Conservation (phyloP, 2,329 filamentous ascomycete genomes). For the Calonectria fujianensis region DNA sequence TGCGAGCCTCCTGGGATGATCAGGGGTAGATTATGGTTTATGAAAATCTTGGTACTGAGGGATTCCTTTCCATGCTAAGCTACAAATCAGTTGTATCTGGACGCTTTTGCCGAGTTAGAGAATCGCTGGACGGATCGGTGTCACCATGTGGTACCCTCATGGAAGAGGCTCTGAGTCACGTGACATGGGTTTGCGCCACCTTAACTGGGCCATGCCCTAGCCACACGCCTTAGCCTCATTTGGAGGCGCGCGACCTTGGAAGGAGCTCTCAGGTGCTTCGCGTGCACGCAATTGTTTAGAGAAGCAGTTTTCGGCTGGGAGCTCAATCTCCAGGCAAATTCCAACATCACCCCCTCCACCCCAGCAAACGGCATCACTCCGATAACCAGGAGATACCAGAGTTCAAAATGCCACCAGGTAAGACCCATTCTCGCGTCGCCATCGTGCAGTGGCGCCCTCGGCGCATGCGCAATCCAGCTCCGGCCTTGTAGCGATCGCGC, state of each 20-base stretch:
- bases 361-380: neutral
- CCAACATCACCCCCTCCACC: neutral
- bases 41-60: neutral
- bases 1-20: neutral
- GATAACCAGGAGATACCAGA: neutral
- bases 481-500: conserved; percentile 38
- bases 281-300: conserved; percentile 20
- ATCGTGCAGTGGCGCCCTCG: conserved; percentile 14
- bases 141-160: no score
- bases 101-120: no score
- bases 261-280: conserved; percentile 17
- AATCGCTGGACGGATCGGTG: neutral
- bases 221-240: conserved; percentile 26
- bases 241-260: neutral
- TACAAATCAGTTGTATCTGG: neutral
- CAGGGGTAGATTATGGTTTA: conserved; percentile 17
- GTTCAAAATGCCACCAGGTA: conserved; percentile 55
- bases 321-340: conserved; percentile 20
- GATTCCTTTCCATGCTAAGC: neutral
- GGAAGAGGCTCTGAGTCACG: neutral
- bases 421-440: conserved; percentile 26
- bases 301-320: conserved; percentile 17
- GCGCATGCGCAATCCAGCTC: conserved; percentile 30
- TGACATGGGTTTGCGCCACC: neutral
- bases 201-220: neutral